Evolutionary conservation across 2,329 filamentous ascomycete species (phyloP).

Genomic region (Calonectria pteridis): DNA sequence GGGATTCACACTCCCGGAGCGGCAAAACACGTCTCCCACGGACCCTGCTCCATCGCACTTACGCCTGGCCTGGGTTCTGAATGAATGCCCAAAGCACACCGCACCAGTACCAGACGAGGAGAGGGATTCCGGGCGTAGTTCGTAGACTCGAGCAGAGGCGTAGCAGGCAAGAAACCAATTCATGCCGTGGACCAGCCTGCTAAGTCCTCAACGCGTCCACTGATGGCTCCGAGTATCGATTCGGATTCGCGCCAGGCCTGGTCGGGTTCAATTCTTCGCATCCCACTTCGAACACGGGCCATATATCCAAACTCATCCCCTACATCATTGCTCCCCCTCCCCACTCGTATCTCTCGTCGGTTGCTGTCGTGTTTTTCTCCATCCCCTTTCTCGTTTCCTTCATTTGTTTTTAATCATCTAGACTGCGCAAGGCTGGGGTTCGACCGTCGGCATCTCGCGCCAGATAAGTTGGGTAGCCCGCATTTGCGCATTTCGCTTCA

Average conservation of each 20-base stretch:
- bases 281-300: constrained; percentile 2
- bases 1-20: background rate
- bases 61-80: constrained; percentile 13
- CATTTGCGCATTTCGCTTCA: constrained; percentile 19
- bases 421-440: constrained; percentile 6
- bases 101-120: constrained; percentile 11
- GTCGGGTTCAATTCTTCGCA: constrained; percentile 6
- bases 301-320: constrained; percentile 10
- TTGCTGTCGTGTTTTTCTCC: constrained; percentile 19
- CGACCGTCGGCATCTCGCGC: background rate
- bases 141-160: constrained; percentile 10
- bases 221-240: constrained; percentile 14
- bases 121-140: background rate
- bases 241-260: constrained; percentile 18
- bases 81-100: constrained; percentile 23
- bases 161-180: constrained; percentile 6
- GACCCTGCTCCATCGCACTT: constrained; percentile 10
- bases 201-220: constrained; percentile 15
- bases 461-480: background rate
- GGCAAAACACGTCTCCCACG: constrained; percentile 10
- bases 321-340: constrained; percentile 10
- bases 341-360: constrained; percentile 1
- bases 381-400: constrained; percentile 19
- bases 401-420: constrained; percentile 16
- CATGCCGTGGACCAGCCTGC: background rate